Conservation (phyloP, 495 filamentous ascomycete species). For the Neurospora sp. region DNA sequence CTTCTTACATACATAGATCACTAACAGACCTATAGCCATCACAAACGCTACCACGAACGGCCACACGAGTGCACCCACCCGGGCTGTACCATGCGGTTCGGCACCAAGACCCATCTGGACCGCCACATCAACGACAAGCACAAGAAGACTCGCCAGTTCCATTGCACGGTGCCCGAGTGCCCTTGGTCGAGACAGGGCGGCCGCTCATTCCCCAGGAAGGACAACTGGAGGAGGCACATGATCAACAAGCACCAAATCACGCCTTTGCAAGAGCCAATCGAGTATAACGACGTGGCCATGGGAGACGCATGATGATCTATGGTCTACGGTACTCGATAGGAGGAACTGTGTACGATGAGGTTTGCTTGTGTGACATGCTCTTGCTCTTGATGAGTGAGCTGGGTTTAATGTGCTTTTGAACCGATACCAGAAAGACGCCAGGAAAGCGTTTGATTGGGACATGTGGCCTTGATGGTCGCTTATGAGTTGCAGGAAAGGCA, state of each 20-base stretch:
- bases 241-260: constrained; percentile 35
- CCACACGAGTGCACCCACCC: constrained; percentile 33
- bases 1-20: background rate
- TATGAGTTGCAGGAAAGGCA: background rate
- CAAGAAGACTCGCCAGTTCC: constrained; percentile 37
- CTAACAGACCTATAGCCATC: constrained; percentile 24
- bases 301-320: constrained; percentile 3
- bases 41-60: constrained; percentile 39
- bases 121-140: constrained; percentile 44
- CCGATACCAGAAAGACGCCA: background rate
- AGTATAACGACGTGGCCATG: constrained; percentile 19
- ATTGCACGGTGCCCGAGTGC: constrained; percentile 35
- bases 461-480: background rate
- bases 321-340: background rate
- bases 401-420: background rate
- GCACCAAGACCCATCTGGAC: constrained; percentile 42
- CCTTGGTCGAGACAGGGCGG: constrained; percentile 34
- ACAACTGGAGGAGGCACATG: constrained; percentile 44
- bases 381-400: background rate
- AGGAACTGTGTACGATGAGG: background rate
- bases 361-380: background rate
- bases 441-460: background rate
- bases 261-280: constrained; percentile 16
- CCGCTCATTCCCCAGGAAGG: constrained; percentile 41
- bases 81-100: constrained; percentile 35